Evolutionary conservation across 169 alveolate species (phyloP).

Genomic region (Plasmodium gonderi): DNA sequence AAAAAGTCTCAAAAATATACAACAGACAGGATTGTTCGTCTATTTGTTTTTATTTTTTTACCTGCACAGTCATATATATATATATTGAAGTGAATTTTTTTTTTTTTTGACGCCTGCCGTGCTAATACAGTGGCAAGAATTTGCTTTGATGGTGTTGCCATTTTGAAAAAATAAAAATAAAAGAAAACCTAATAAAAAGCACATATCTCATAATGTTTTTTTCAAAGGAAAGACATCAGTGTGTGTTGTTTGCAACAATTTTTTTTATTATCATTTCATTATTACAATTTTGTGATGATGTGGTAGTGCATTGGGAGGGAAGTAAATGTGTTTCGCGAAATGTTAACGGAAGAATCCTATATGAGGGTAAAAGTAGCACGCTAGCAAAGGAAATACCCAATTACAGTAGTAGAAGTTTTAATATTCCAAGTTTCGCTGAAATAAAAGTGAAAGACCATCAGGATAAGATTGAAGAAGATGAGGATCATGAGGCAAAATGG

Average conservation of each 20-base stretch:
- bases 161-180: background rate
- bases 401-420: background rate
- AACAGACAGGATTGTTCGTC: background rate
- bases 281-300: background rate
- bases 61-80: background rate
- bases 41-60: background rate
- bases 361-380: background rate
- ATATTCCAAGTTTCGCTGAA: background rate
- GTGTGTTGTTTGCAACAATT: background rate
- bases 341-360: background rate
- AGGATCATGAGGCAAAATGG: too few relatives aligned
- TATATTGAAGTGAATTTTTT: background rate
- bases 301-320: background rate
- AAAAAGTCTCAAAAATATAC: background rate
- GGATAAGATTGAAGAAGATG: conserved; percentile 4
- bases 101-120: background rate
- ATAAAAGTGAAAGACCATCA: conserved; percentile 1
- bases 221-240: background rate
- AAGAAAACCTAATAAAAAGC: background rate
- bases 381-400: background rate
- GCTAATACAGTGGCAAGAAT: background rate
- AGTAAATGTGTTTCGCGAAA: background rate
- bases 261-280: background rate
- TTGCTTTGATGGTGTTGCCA: background rate
- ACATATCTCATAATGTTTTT: background rate